Conservation (phyloP, 2,329 filamentous ascomycete species). For the Verticillium longisporum region DNA sequence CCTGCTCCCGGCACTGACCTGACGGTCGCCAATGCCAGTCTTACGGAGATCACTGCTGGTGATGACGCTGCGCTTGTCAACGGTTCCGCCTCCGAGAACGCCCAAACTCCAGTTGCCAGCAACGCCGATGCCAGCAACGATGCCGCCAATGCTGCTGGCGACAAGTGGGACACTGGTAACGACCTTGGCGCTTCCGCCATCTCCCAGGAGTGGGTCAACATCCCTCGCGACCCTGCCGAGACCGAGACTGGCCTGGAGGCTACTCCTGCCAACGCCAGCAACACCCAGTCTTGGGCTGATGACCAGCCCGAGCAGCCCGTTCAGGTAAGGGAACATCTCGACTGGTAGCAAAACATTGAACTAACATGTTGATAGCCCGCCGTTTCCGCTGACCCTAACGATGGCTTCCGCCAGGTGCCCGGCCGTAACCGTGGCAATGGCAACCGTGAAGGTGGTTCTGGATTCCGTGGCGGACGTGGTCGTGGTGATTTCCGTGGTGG, state of each 20-base stretch:
- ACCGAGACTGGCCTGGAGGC: constrained; percentile 60
- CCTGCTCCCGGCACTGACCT: constrained; percentile 46
- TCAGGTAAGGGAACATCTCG: constrained; percentile 27
- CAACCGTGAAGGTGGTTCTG: constrained; percentile 40
- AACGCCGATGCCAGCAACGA: constrained; percentile 46
- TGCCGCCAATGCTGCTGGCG: constrained; percentile 54
- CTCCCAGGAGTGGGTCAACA: constrained; percentile 65
- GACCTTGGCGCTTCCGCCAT: constrained; percentile 30
- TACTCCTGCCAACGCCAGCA: constrained; percentile 44
- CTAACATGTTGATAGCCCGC: constrained; percentile 20
- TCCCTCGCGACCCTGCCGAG: constrained; percentile 60
- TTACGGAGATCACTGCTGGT: constrained; percentile 58
- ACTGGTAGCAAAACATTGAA: background rate
- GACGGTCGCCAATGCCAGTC: constrained; percentile 57
- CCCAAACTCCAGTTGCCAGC: constrained; percentile 29
- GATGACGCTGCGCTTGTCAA: constrained; percentile 34
- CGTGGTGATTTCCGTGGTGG: constrained; percentile 41
- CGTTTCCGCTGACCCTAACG: constrained; percentile 36
- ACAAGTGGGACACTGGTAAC: constrained; percentile 55
- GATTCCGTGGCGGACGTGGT: constrained; percentile 32
- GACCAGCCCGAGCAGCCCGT: constrained; percentile 55
- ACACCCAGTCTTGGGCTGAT: constrained; percentile 73
- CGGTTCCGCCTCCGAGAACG: constrained; percentile 31
- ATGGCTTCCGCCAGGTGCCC: constrained; percentile 69
- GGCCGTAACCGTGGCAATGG: constrained; percentile 50